These are phyloP conservation scores for Aphanocladium album DNA, from an alignment of 2,329 filamentous ascomycete genomes.

Conservation along the genomic window DNA sequence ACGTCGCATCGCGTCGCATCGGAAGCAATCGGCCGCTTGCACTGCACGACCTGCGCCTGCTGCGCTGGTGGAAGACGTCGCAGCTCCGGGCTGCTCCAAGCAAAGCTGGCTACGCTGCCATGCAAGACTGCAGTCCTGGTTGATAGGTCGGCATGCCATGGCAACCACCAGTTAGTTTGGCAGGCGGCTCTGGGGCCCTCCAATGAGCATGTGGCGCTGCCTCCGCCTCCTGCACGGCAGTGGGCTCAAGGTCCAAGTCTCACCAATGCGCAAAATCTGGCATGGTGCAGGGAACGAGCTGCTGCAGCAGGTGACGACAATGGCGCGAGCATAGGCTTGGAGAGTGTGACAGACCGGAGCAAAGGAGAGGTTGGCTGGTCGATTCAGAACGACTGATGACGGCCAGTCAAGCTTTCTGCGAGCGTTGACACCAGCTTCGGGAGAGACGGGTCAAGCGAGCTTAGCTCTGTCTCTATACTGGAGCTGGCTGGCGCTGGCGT, in stretches of 20 bases:
- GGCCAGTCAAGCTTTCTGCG: neutral
- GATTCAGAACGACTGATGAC: neutral
- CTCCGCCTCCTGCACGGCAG: constrained; percentile 13
- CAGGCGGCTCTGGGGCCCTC: constrained; percentile 7
- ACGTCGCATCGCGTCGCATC: neutral
- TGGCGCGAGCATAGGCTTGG: neutral
- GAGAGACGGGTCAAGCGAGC: neutral
- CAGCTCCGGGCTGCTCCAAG: neutral
- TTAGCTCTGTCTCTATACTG: neutral
- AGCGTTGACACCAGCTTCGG: neutral
- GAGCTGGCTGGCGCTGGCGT: too few relatives aligned
- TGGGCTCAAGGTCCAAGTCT: constrained; percentile 6
- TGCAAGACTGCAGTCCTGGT: constrained; percentile 5
- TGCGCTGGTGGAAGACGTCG: too few relatives aligned
- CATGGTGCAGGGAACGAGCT: neutral
- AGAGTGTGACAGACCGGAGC: neutral
- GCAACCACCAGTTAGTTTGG: constrained; percentile 5
- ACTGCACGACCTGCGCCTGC: too few relatives aligned
- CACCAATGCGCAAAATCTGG: constrained; percentile 10
- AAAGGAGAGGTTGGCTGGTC: too few relatives aligned
- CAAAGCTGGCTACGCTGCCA: neutral
- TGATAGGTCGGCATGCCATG: constrained; percentile 11
- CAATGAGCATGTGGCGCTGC: constrained; percentile 5
- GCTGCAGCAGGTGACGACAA: neutral
- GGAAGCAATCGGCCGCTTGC: constrained; percentile 9